Conservation (phyloP, 78 protist species). For the slime mould (Dictyostelium discoideum) region DNA sequence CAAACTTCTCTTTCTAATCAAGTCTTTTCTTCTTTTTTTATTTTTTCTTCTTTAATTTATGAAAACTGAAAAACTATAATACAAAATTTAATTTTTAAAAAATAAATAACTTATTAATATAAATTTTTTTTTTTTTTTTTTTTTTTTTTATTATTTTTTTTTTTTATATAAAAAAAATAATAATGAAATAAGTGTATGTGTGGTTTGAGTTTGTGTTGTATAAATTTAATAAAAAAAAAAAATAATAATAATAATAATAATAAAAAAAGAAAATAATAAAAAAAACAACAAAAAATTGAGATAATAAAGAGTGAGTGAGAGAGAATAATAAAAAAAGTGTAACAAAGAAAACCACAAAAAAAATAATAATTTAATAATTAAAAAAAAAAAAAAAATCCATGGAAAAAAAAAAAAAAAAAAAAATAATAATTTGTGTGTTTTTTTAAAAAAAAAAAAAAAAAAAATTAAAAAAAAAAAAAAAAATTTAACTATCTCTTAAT, state of each 20-base stretch:
- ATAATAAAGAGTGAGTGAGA: neutral
- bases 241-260: no score
- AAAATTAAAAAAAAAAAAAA: neutral
- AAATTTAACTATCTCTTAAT: neutral
- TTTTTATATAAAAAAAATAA: no score
- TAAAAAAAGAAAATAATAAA: no score
- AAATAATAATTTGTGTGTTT: neutral
- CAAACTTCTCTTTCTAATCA: neutral
- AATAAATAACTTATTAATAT: neutral
- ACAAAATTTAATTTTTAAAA: neutral
- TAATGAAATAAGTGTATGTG: neutral
- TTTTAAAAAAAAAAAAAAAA: neutral
- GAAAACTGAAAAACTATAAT: neutral
- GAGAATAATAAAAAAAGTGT: neutral
- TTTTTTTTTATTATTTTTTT: no score
- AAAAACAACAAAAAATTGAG: neutral
- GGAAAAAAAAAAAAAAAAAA: neutral
- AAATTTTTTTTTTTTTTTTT: no score
- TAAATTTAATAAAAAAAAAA: no score
- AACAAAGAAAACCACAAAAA: neutral
- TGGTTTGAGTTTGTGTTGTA: neutral
- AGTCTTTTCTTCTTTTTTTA: neutral
- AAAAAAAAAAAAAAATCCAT: neutral
- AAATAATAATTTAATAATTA: neutral
- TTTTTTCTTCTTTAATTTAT: neutral